A percentile compares a stretch with the other conserved stretches of the same genome.
Conservation (phyloP, 2,329 filamentous ascomycete genomes). For the Coleophoma cylindrospora region DNA sequence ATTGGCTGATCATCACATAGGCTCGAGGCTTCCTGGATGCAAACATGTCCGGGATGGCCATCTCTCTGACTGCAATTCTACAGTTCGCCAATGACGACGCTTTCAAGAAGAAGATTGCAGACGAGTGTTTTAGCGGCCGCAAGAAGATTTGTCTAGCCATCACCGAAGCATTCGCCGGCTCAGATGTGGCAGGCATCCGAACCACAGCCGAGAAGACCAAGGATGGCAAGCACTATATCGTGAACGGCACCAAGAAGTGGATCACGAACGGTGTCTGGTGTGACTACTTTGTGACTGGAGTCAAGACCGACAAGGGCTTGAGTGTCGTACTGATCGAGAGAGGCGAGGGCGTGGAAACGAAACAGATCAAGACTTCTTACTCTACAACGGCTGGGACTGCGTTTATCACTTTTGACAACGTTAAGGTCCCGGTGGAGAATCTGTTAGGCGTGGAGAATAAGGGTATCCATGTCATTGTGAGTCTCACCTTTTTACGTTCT, state of each 20-base stretch:
- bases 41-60: constrained; percentile 83
- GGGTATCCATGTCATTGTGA: constrained; percentile 73
- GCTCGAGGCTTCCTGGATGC: constrained; percentile 79
- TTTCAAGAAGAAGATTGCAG: constrained; percentile 61
- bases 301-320: constrained; percentile 74
- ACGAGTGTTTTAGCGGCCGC: constrained; percentile 71
- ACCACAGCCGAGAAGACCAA: constrained; percentile 74
- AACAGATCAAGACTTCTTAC: constrained; percentile 76
- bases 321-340: constrained; percentile 72
- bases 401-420: constrained; percentile 76
- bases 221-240: constrained; percentile 65
- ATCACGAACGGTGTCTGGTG: constrained; percentile 77
- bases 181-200: constrained; percentile 73
- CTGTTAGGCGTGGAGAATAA: constrained; percentile 79
- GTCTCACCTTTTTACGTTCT: constrained; percentile 31
- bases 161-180: constrained; percentile 83
- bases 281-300: constrained; percentile 81
- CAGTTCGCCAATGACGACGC: constrained; percentile 68
- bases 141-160: constrained; percentile 89
- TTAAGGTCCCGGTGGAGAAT: constrained; percentile 76
- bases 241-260: constrained; percentile 78
- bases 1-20: not conserved
- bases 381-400: constrained; percentile 74
- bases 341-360: constrained; percentile 70
- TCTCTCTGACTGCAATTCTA: constrained; percentile 72